A percentile compares a stretch with the other conserved stretches of the same genome.
These are phyloP conservation scores for Beauveria rudraprayagi DNA, from an alignment of 2,329 filamentous ascomycete species.

Conservation along the genomic window DNA sequence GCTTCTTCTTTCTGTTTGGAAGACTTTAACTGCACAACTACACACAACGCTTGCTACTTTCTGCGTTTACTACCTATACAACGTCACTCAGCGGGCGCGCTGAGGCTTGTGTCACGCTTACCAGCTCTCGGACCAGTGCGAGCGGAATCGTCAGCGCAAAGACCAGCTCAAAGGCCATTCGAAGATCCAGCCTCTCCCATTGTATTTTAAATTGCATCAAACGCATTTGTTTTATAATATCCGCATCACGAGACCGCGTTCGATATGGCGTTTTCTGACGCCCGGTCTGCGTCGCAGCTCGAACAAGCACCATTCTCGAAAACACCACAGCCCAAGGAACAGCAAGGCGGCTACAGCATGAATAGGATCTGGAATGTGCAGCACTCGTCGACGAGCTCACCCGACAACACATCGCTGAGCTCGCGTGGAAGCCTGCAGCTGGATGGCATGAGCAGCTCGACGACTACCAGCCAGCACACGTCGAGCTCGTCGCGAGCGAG, in stretches of 20 bases:
- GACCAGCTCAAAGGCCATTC: constrained; percentile 4
- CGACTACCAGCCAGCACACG: neutral
- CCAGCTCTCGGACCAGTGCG: constrained; percentile 8
- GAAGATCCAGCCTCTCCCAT: neutral
- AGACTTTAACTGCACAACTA: neutral
- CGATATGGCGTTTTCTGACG: neutral
- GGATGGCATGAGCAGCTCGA: neutral
- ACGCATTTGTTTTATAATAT: neutral
- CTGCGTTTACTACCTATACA: neutral
- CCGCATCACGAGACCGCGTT: neutral
- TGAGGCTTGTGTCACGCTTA: constrained; percentile 8
- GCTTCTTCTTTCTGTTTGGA: neutral
- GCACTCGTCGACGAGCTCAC: neutral
- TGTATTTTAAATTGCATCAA: constrained; percentile 5
- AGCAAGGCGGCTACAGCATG: neutral
- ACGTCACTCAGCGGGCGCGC: constrained; percentile 1
- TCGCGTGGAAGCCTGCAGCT: neutral
- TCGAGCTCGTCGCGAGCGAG: constrained; percentile 1
- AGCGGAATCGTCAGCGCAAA: constrained; percentile 2
- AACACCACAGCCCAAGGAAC: neutral
- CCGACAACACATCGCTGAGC: constrained; percentile 3
- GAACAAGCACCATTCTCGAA: neutral
- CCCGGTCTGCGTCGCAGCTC: neutral
- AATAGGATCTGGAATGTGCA: neutral
- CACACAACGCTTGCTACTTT: neutral